Evolutionary conservation across 208 protist genomes (phyloP), one percentile per base, ranked within the genome.

Genomic region (Borovskyia barvae): DNA sequence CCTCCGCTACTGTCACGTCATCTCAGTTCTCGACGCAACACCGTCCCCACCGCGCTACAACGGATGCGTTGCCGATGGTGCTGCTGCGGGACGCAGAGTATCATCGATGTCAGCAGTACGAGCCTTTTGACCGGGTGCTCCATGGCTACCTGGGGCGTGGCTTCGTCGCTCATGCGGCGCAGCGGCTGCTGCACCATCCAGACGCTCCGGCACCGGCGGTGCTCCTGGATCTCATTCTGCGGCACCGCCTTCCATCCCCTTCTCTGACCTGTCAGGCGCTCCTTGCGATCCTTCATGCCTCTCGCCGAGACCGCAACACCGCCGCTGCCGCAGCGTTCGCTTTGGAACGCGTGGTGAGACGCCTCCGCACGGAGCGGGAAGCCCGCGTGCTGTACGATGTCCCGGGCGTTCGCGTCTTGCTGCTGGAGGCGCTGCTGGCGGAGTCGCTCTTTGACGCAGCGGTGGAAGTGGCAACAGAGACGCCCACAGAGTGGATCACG

Each of bases 141-240:
- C 49, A 80, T n/a, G 74, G 62, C 17, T 88, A 84, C 60, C 30
- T 94, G 22, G 73, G 83, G 54, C 78, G 80, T 24, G 75, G 82
- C 11, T 68, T 70, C 26, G 71, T 71, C 8, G 66, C 73, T 11
- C 6, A 75, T 30, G 52, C 45, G 4, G 43, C 56, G 15, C 50
- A 69, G 49, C 56, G 53, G 33, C 53, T 94, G 30, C 45, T 94
- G 8, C 55, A 67, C 25, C 84, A 92, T 59, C 79, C 74, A 5
- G 73, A 92, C 8, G 84, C 78, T 26, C 82, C 83, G 15, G 67
- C 79, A 0, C 87, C 84, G 0, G 63, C 72, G 0, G 71, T 80
- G 30, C 35, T 88, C 39, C 69, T 94, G 9, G 53, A 77, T 17
- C 37, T n/a, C 8, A 55, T 93, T 0, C 41, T 90, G 64, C 60